Evolutionary conservation across 345 rosid species (phyloP), one percentile per base, ranked within the genome.

Genomic region (Zanthoxylum bungeanum): DNA sequence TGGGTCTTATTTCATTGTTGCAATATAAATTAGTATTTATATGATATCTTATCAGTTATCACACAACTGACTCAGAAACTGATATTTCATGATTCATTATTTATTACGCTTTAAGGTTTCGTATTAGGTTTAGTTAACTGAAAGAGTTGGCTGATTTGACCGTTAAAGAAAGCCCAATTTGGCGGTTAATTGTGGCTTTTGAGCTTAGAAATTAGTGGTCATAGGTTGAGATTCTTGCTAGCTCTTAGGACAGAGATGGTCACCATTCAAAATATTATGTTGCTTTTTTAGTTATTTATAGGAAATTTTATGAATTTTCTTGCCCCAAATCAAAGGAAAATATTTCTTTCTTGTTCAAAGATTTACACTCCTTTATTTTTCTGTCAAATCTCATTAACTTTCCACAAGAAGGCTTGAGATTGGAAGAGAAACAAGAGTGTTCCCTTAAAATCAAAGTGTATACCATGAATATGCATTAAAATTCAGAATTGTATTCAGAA

Each of bases 121-220:
- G 88, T 86, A 81, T 75, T 81, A 79, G 75, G 76, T 66, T 77
- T 70, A 81, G 80, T 80, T 77, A 79, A 69, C 85, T 77, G 73
- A 69, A 68, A 77, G 73, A 78, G 73, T 75, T 83, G 79, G 85
- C 59, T 72, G 91, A 90, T 86, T 86, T 82, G 89, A 88, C 85
- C 39, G 65, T 70, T 70, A 1, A 50, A 42, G 22, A 33, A 14
- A 2, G 4, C 9, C 42, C 14, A 42, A 9, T 42, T 30, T 66
- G n/a, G 9, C 34, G 30, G 21, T 40, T 65, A 34, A 63, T 53
- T 27, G 19, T 16, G 4, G n/a, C n/a, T n/a, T 44, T 44, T 19
- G 19, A 7, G 10, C 36, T 70, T 66, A 68, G 3, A 19, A n/a
- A 17, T 34, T 66, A 46, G 60, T 12, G 53, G n/a, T 69, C 52